These are phyloP conservation scores for Chlorella sorokiniana DNA, from an alignment of 139 green algal species.

Conservation along the genomic window DNA sequence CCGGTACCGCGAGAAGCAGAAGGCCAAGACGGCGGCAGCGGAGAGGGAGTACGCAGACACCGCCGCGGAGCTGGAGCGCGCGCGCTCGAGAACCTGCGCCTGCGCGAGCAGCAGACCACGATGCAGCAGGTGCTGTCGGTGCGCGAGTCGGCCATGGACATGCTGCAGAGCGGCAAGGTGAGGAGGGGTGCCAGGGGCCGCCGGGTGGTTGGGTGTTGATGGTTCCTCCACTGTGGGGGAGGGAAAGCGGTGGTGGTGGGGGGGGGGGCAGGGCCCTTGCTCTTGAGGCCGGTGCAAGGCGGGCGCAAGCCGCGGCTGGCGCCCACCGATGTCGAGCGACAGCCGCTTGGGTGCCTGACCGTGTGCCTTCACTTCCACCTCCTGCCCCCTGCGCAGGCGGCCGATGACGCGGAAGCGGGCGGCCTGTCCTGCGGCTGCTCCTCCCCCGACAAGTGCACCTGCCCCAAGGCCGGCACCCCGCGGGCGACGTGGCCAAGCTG, in stretches of 20 bases:
- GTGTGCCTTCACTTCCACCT: neutral
- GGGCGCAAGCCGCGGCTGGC: too few species aligned
- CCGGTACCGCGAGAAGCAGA: conserved; percentile 23
- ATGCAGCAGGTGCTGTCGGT: conserved; percentile 32
- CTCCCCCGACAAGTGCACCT: neutral
- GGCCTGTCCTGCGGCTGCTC: neutral
- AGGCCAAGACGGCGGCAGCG: neutral
- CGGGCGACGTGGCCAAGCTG: neutral
- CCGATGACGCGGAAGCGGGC: neutral
- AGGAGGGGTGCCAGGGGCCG: neutral
- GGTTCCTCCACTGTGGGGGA: too few species aligned
- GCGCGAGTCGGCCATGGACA: conserved; percentile 30
- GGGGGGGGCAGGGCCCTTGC: too few species aligned
- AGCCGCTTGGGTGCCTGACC: too few species aligned
- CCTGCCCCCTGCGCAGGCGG: neutral
- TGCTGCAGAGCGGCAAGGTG: conserved; percentile 49
- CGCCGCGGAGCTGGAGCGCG: conserved; percentile 29
- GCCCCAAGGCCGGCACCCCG: neutral
- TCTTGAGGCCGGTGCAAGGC: too few species aligned
- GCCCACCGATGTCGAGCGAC: too few species aligned
- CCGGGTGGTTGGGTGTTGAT: too few species aligned
- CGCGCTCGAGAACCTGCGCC: conserved; percentile 33
- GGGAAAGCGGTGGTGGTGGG: too few species aligned
- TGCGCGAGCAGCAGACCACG: conserved; percentile 11
- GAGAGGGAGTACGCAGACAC: conserved; percentile 34